A percentile compares a stretch with the other conserved stretches of the same genome.
Conservation (phyloP, 2,329 filamentous ascomycete species). For the Pyrenochaeta sp. region DNA sequence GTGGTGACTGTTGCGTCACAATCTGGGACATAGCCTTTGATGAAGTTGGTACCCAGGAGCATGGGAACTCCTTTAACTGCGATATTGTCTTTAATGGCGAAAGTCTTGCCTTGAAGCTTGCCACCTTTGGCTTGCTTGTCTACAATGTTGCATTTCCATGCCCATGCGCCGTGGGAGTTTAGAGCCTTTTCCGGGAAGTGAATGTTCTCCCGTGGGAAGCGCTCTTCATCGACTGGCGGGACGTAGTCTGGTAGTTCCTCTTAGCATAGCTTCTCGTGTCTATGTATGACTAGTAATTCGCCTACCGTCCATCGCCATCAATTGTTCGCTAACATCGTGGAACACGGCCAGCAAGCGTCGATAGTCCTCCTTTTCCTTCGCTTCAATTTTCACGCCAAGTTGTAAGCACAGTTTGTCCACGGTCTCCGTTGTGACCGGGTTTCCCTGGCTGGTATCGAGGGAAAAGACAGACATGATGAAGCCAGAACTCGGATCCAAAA, state of each 20-base stretch:
- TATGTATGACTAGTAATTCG: conserved; percentile 29
- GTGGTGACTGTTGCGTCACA: conserved; percentile 42
- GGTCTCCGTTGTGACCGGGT: conserved; percentile 44
- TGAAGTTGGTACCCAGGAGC: conserved; percentile 40
- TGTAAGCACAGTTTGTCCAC: conserved; percentile 43
- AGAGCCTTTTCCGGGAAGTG: conserved; percentile 43
- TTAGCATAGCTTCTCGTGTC: not conserved
- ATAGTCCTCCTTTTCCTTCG: conserved; percentile 51
- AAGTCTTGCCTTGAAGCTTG: conserved; percentile 49
- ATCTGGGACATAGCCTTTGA: conserved; percentile 19
- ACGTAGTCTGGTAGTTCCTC: conserved; percentile 37
- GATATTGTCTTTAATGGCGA: conserved; percentile 45
- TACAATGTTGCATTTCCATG: conserved; percentile 51
- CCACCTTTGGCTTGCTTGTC: conserved; percentile 35
- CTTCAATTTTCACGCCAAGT: conserved; percentile 44
- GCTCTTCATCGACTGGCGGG: conserved; percentile 40
- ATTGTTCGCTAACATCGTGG: conserved; percentile 49
- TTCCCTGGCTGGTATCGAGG: conserved; percentile 40
- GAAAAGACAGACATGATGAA: conserved; percentile 52
- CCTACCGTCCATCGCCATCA: conserved; percentile 47
- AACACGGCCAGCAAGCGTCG: conserved; percentile 49
- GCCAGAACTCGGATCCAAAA: not conserved
- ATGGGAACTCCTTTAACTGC: conserved; percentile 43
- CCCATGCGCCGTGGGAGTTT: conserved; percentile 55
- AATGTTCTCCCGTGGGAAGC: conserved; percentile 49